phyloP scores from a whole-genome alignment of 2,329 filamentous ascomycete species.

The Aspergillus pseudonomiae region DNA sequence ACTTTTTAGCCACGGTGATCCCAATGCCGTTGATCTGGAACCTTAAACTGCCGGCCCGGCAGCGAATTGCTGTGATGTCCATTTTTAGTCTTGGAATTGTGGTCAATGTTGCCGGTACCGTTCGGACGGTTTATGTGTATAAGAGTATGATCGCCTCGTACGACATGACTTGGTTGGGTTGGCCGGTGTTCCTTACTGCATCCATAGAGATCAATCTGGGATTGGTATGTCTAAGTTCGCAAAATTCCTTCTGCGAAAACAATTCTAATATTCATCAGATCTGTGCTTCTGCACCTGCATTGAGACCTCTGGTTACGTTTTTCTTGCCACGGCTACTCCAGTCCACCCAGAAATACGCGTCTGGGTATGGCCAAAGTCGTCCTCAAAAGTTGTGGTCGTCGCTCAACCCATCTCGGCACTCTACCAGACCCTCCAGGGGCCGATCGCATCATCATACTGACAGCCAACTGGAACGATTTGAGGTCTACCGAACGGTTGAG shows the following conservation, averaged over 20 bases:
- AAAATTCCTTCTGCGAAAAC: background rate
- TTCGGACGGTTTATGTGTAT: constrained; percentile 40
- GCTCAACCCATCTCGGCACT: constrained; percentile 26
- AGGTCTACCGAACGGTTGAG: constrained; percentile 40
- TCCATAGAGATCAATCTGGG: constrained; percentile 39
- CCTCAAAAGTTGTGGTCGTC: constrained; percentile 28
- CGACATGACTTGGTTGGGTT: constrained; percentile 40
- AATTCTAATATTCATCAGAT: constrained; percentile 28
- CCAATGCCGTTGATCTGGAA: constrained; percentile 47
- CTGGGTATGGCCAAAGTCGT: constrained; percentile 22
- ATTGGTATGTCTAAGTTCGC: constrained; percentile 30
- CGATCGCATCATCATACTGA: constrained; percentile 21
- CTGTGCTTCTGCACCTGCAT: constrained; percentile 40
- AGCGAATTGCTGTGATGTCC: constrained; percentile 41
- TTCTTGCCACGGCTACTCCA: constrained; percentile 37
- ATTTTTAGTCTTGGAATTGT: constrained; percentile 43
- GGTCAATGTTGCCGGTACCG: constrained; percentile 38
- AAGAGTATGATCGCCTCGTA: constrained; percentile 36
- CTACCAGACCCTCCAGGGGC: constrained; percentile 15
- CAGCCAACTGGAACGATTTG: constrained; percentile 24
- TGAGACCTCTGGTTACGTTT: constrained; percentile 38
- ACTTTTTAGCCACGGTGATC: constrained; percentile 38
- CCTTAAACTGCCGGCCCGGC: constrained; percentile 38
- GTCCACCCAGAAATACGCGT: constrained; percentile 27
- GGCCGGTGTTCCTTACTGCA: constrained; percentile 36